Base-by-base conservation (phyloP, 805 yeast genomes). In the Spathaspora passalidarum region DNA sequence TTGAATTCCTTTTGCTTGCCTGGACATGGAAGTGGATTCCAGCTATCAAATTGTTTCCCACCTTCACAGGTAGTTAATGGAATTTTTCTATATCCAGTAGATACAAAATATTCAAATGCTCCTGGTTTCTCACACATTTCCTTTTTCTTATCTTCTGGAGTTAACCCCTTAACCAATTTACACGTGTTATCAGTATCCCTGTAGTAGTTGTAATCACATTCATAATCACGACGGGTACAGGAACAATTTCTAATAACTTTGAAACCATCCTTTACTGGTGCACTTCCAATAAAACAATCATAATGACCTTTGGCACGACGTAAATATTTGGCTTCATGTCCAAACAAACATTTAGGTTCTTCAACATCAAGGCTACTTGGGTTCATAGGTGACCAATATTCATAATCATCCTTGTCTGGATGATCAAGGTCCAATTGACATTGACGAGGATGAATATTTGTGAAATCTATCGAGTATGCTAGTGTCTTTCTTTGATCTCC, bases 11-110 rank as follows among this genome's bases (percentile, higher is more conserved):
- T 63, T 49, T 83, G 82, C 56, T 82, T 87, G 1, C 98, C 98
- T 4, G 98, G 97, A 63, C 99, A 94, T 6, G 97, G 79, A 45
- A 69, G 75, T 2, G 86, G 73, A 16, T 69, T 75, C 62, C 82
- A 78, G 32, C 77, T 73, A 58, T 88, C 97, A 43, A 88, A 76
- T 47, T 76, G 73, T 45, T 80, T 65, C 3, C 98, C 98, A 18
- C 89, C 95, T 38, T 69, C 75, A 69, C 99, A 94, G 0, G 96
- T 88, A 10, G 94, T 84, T 46, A 87, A 61, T 1, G 96, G 94
- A 21, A 91, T 78, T 56, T 81, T 82, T 61, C 99, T 80, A 64
- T 94, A 94, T 0, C 98, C 99, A 0, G 98, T 90, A 13, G 96
- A 89, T 53, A 84, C 84, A 73, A 82, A 88, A 62, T 81, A 91